These are phyloP conservation scores for Trapa bicornis DNA, from an alignment of 345 rosid genomes.

Conservation along the genomic window DNA sequence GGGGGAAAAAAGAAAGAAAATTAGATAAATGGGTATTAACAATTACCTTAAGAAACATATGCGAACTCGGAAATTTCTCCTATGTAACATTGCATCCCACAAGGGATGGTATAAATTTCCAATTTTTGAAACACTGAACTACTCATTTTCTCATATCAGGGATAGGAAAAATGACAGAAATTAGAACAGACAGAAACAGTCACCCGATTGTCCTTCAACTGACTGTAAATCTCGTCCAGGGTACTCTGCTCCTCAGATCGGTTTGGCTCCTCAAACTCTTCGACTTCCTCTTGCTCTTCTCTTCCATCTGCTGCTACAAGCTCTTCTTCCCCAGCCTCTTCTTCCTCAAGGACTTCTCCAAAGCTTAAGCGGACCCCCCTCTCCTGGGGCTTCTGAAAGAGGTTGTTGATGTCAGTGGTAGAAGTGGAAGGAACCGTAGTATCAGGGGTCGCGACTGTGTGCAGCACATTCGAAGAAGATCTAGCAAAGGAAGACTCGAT, in stretches of 20 bases:
- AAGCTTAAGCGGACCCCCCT: conserved; percentile 9
- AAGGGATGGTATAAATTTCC: too few relatives aligned
- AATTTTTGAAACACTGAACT: too few relatives aligned
- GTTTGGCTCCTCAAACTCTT: conserved; percentile 10
- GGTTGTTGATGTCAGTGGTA: neutral
- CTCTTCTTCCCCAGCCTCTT: neutral
- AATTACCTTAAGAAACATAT: too few relatives aligned
- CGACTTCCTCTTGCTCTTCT: conserved; percentile 5
- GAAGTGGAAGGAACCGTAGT: conserved; percentile 8
- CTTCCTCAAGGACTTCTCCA: conserved; percentile 2
- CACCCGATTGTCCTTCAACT: conserved; percentile 20
- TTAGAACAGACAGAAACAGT: too few relatives aligned
- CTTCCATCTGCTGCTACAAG: neutral
- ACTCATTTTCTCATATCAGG: too few relatives aligned
- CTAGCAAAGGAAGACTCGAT: too few relatives aligned
- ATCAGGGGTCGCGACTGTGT: conserved; percentile 22
- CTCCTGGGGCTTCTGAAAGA: neutral
- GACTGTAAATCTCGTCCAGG: conserved; percentile 45
- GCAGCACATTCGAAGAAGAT: too few relatives aligned
- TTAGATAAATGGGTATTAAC: too few relatives aligned
- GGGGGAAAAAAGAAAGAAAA: neutral
- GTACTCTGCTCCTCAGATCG: conserved; percentile 14
- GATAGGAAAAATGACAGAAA: too few relatives aligned
- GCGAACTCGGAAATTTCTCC: too few relatives aligned
- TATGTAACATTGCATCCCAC: too few relatives aligned